Base-by-base conservation (phyloP, 768 basidiomycete species). In the Omphalotus guepiniiformis region DNA sequence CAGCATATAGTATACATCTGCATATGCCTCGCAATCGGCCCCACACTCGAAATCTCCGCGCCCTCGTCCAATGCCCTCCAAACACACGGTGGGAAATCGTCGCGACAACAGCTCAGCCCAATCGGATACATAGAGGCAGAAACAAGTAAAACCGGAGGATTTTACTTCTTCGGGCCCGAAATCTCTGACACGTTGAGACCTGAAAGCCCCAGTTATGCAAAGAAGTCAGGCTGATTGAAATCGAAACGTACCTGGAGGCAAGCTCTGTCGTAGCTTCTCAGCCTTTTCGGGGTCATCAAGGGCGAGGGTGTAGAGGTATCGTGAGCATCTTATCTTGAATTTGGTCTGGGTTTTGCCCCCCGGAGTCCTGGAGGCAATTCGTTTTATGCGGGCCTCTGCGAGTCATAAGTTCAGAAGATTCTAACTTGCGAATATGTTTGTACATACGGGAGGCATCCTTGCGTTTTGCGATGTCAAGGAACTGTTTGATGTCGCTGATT, bases 221-320 rank as follows among this genome's bases (percentile, higher is more conserved):
- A 44, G 48, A 11, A 23, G 25, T 8, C 34, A 18, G 7, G 37
- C 13, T 21, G 22, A 4, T 22, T 43, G 19, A 48, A 26, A 23
- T 35, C 1, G 19, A 18, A 37, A 70, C 88, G 59, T 63, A 94
- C 95, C 91, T 61, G 96, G 96, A 44, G 95, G 95, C 42, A 99
- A 77, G 62, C 83, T 85, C 76, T 90, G 90, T 76, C 86, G 82
- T 60, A 99, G 83, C 78, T 97, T 99, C 68, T 96, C 93, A 32
- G 96, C 95, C 79, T 97, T 98, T 69, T 96, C 93, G 62, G 90
- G 82, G 74, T 99, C 96, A 66, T 93, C 88, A 65, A 98, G 69
- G 52, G 84, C 81, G 54, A 98, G 82, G n/a, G 96, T 98, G 85
- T 99, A 99, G 52, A 94, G 85, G 70, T 93, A 93, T 67, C 89